These are phyloP conservation scores for Clarireedia hainanense DNA, from an alignment of 2,329 filamentous ascomycete genomes.

Conservation along the genomic window DNA sequence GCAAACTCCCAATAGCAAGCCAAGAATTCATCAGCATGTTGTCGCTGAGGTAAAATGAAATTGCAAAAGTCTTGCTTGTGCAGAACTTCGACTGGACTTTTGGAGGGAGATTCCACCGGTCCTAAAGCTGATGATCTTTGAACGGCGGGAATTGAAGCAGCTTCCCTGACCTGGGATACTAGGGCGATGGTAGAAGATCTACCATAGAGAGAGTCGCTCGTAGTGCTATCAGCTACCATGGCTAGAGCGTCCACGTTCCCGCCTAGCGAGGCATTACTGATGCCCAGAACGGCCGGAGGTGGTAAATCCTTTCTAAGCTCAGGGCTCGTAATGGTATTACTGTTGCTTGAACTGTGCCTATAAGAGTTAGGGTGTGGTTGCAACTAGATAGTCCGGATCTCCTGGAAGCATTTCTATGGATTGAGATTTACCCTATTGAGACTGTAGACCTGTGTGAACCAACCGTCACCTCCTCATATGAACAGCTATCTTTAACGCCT, in stretches of 20 bases:
- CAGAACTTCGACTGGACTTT: neutral
- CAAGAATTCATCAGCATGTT: conserved; percentile 17
- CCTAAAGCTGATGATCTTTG: neutral
- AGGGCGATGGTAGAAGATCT: conserved; percentile 5
- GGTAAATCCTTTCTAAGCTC: neutral
- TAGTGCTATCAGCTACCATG: conserved; percentile 1
- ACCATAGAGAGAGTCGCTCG: neutral
- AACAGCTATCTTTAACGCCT: conserved; percentile 5
- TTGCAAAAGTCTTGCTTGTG: conserved; percentile 6
- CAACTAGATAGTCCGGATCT: neutral
- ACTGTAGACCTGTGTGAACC: neutral
- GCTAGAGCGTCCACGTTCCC: conserved; percentile 4
- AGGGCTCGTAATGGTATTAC: too few relatives aligned
- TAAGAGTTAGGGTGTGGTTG: too few relatives aligned
- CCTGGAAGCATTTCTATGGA: neutral
- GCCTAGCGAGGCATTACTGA: neutral
- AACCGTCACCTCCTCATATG: conserved; percentile 10
- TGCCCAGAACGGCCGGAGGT: neutral
- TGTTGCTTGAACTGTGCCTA: too few relatives aligned
- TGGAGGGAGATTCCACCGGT: neutral
- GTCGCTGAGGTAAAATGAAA: conserved; percentile 15
- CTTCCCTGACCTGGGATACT: conserved; percentile 3
- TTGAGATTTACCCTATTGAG: neutral
- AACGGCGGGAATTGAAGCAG: neutral
- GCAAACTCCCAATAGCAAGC: conserved; percentile 17